Conservation (phyloP, 1,139 yeast species). For the Saccharomyces pastorianus region DNA sequence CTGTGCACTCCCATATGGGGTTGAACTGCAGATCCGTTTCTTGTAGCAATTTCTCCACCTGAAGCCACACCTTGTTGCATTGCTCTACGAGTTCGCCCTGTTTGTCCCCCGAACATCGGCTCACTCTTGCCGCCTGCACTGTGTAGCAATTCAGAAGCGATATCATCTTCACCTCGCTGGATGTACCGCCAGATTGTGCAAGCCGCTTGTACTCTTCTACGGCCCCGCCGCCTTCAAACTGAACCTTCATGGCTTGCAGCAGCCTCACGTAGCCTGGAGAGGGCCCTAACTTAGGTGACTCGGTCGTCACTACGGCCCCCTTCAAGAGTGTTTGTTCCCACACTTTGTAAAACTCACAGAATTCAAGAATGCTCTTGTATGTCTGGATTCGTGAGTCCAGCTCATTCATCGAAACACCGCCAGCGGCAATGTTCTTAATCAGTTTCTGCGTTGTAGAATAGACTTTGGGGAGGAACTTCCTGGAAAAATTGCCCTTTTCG, state of each 20-base stretch:
- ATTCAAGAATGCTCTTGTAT: constrained; percentile 15
- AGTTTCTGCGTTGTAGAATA: constrained; percentile 14
- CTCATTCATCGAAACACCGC: constrained; percentile 5
- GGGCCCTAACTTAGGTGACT: neutral
- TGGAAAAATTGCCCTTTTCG: constrained; percentile 26
- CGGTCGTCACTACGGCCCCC: neutral
- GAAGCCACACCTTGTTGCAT: constrained; percentile 16
- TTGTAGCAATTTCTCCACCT: constrained; percentile 11
- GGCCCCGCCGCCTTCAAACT: neutral
- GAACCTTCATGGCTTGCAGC: neutral
- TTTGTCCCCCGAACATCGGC: neutral
- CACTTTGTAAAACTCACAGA: constrained; percentile 19
- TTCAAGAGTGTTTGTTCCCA: constrained; percentile 19
- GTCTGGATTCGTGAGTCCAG: constrained; percentile 11
- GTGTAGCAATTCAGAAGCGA: constrained; percentile 21
- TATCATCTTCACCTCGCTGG: constrained; percentile 19
- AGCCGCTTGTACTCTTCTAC: neutral
- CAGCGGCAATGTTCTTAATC: constrained; percentile 5
- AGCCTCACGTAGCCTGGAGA: neutral
- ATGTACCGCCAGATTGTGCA: neutral
- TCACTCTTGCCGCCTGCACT: constrained; percentile 10
- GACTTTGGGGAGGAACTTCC: constrained; percentile 27
- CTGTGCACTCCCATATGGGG: constrained; percentile 25
- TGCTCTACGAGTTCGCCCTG: neutral
- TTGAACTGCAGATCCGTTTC: constrained; percentile 15